A percentile compares a stretch with the other conserved stretches of the same genome.
Conservation (phyloP, 2,329 filamentous ascomycete genomes). For the Cercospora nicotianae region DNA sequence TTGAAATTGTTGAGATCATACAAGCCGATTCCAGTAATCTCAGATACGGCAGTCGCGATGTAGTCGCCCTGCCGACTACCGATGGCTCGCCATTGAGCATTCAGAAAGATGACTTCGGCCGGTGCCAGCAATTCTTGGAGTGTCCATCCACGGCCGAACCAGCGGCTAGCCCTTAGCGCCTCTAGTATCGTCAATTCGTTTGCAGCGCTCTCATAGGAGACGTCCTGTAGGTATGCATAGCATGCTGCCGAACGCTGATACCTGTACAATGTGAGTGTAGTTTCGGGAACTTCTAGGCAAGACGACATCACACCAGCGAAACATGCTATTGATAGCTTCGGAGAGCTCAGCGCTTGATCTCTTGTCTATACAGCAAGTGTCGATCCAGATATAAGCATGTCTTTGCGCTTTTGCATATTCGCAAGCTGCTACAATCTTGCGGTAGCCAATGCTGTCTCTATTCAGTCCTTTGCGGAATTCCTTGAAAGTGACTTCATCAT, state of each 20-base stretch:
- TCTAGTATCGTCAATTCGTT: background rate
- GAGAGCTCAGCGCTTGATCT: slow-evolving; percentile 20
- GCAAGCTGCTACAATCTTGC: slow-evolving; percentile 15
- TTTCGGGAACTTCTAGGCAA: background rate
- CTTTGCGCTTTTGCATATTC: slow-evolving; percentile 7
- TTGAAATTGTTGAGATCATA: slow-evolving; percentile 15
- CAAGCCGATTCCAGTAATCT: slow-evolving; percentile 21
- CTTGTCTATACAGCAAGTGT: slow-evolving; percentile 28
- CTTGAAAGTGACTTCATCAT: slow-evolving; percentile 17
- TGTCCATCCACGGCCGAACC: slow-evolving; percentile 27
- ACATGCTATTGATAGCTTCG: slow-evolving; percentile 9
- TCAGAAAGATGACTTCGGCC: slow-evolving; percentile 19
- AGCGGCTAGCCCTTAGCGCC: background rate
- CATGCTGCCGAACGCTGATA: slow-evolving; percentile 5
- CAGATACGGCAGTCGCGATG: slow-evolving; percentile 12
- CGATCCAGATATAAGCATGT: slow-evolving; percentile 23
- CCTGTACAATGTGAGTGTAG: background rate
- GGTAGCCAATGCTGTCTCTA: slow-evolving; percentile 14
- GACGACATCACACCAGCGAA: background rate
- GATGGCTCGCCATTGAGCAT: slow-evolving; percentile 17
- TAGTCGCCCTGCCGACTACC: slow-evolving; percentile 17
- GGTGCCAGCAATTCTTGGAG: slow-evolving; percentile 31
- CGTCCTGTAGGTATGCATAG: slow-evolving; percentile 18
- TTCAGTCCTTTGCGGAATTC: slow-evolving; percentile 10
- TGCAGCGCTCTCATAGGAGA: background rate